Base-by-base conservation (phyloP, 2,329 filamentous ascomycete species). In the Neofusicoccum sp. region DNA sequence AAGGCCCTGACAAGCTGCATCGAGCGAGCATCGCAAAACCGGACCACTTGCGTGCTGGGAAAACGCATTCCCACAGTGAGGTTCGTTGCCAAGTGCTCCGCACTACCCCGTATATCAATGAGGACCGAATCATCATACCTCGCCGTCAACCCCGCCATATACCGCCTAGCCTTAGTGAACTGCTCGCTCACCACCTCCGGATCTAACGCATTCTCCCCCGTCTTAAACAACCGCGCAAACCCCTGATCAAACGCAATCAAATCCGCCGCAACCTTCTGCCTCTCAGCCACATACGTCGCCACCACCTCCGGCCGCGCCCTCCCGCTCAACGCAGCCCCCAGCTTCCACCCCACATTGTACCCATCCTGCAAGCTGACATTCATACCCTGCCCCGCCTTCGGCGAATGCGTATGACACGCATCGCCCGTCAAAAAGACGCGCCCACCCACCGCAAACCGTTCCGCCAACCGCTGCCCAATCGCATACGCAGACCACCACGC, bases 401-500 rank as follows among this genome's bases (percentile, higher is more conserved):
- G 89, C 2, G 86, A 89, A 71, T 91, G 89, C 0, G 88, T 91
- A 67, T 84, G 71, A 79, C 87, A 88, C 37, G 88, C 88, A 70
- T 91, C 89, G 14, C 88, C 88, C 11, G 87, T 86, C 43, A 91
- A 79, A 73, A 91, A 91, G n/a, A 89, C 84, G 14, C 86, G 82
- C 64, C 86, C 78, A 50, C 84, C 80, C 69, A 89, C 85, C 67
- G 85, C 84, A 77, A 92, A 93, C 50, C 85, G 83, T 67, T 86
- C 86, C 1, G 89, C 90, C 28, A 92, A 84, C 16, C 90, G 85
- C 77, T 91, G 88, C 9, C 88, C 87, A 63, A 91, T 87, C 67
- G 87, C 83, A 72, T 91, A 92, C 47, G 87, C 85, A 49, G 88
- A 89, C 77, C 91, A 92, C 88, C 89, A 92, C 16, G 75, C 88